These are phyloP conservation scores for Graphilbum ipis-grandicollis DNA, from an alignment of 2,329 filamentous ascomycete genomes.

Conservation along the genomic window DNA sequence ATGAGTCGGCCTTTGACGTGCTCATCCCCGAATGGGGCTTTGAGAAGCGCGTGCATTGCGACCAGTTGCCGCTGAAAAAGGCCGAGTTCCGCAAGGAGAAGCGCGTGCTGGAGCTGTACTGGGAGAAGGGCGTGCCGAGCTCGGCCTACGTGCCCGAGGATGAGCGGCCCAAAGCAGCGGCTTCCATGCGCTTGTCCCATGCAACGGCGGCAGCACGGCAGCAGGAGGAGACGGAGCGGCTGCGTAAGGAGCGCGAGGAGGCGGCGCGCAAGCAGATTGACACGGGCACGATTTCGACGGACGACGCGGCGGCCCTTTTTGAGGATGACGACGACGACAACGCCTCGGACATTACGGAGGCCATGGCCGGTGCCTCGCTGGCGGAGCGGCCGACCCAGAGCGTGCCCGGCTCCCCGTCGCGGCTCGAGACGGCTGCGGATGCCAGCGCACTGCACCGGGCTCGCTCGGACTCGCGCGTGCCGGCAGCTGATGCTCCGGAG, in stretches of 20 bases:
- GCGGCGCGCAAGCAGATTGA: conserved; percentile 85
- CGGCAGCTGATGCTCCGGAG: conserved; percentile 57
- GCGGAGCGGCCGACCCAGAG: conserved; percentile 85
- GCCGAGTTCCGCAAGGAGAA: conserved; percentile 98
- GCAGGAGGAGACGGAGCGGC: conserved; percentile 66
- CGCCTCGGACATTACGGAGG: conserved; percentile 74
- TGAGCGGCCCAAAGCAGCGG: conserved; percentile 73
- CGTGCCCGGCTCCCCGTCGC: conserved; percentile 78
- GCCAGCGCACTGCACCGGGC: conserved; percentile 60
- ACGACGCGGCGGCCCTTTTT: conserved; percentile 89
- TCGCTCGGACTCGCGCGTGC: conserved; percentile 85
- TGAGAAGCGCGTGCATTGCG: conserved; percentile 97
- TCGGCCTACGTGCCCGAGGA: conserved; percentile 94
- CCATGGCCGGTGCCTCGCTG: conserved; percentile 79
- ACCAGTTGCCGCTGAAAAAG: conserved; percentile 94
- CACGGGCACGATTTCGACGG: conserved; percentile 82
- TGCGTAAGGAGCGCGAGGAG: conserved; percentile 75
- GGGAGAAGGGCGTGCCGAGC: conserved; percentile 97
- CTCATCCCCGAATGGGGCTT: conserved; percentile 97
- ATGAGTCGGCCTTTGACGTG: conserved; percentile 96
- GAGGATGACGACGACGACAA: conserved; percentile 86
- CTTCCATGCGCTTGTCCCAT: conserved; percentile 55
- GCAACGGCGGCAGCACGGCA: conserved; percentile 62
- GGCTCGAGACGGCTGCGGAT: conserved; percentile 47
- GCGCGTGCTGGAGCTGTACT: conserved; percentile 88